phyloP scores from a whole-genome alignment of 1,284 basidiomycete genomes.

The Pseudozyma tsukubaensis region DNA sequence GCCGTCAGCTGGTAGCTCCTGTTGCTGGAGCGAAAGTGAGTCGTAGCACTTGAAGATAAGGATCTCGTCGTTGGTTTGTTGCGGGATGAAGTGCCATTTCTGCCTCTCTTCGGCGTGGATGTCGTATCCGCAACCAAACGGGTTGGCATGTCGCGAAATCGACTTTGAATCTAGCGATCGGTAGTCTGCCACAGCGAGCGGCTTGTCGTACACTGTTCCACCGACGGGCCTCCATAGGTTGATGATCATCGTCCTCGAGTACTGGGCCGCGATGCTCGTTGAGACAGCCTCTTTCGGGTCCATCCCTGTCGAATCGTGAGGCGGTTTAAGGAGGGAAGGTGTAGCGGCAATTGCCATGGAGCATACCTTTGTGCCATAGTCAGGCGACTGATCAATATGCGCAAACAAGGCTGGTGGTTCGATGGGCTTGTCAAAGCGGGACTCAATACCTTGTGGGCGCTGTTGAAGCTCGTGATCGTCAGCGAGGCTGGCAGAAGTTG shows the following conservation, averaged over 20 bases:
- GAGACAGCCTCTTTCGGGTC: slow-evolving; percentile 18
- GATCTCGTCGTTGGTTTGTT: slow-evolving; percentile 36
- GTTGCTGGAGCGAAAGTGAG: slow-evolving; percentile 25
- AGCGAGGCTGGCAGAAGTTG: slow-evolving; percentile 18
- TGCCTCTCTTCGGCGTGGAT: slow-evolving; percentile 22
- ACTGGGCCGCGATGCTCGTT: slow-evolving; percentile 4
- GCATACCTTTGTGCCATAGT: slow-evolving; percentile 22
- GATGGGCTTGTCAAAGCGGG: slow-evolving; percentile 26
- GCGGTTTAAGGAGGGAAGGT: slow-evolving; percentile 1
- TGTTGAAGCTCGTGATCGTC: slow-evolving; percentile 22
- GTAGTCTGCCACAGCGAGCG: slow-evolving; percentile 33
- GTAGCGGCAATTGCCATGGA: slow-evolving; percentile 37
- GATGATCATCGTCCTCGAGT: slow-evolving; percentile 32
- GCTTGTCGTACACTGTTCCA: slow-evolving; percentile 33
- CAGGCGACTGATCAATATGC: slow-evolving; percentile 32
- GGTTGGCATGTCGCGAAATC: slow-evolving; percentile 23
- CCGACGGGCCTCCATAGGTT: slow-evolving; percentile 36
- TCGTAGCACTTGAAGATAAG: slow-evolving; percentile 42
- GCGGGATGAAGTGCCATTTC: slow-evolving; percentile 32
- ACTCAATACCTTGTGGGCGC: slow-evolving; percentile 29
- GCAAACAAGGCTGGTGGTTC: slow-evolving; percentile 34
- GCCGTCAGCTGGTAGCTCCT: not conserved
- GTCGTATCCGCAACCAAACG: slow-evolving; percentile 36
- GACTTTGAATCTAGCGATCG: slow-evolving; percentile 9
- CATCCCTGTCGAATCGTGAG: not conserved